phyloP scores from a whole-genome alignment of 495 filamentous ascomycete species.

The Physcia stellaris region DNA sequence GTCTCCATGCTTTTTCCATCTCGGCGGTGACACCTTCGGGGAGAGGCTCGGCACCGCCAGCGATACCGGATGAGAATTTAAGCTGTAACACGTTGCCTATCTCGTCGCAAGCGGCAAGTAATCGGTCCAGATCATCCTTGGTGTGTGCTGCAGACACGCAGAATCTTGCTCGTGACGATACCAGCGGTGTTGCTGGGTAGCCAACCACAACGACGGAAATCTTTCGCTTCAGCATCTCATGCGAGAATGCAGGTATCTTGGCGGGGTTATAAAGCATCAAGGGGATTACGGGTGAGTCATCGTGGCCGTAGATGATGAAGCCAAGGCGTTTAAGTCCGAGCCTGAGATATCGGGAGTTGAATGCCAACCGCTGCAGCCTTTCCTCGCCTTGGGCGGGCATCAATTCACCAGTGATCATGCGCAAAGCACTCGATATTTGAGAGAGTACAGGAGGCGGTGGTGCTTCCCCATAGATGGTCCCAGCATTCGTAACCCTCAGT shows the following conservation, averaged over 20 bases:
- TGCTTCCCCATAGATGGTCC: slow-evolving; percentile 75
- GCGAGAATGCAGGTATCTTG: slow-evolving; percentile 95
- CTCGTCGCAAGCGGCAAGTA: slow-evolving; percentile 82
- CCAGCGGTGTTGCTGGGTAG: slow-evolving; percentile 93
- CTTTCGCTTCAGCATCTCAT: slow-evolving; percentile 94
- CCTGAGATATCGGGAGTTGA: slow-evolving; percentile 96
- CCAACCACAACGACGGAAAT: slow-evolving; percentile 98
- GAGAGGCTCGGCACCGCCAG: slow-evolving; percentile 67
- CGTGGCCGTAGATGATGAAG: slow-evolving; percentile 91
- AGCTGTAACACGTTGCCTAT: slow-evolving; percentile 84
- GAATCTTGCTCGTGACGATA: slow-evolving; percentile 86
- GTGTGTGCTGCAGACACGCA: slow-evolving; percentile 94
- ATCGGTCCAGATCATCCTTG: slow-evolving; percentile 90
- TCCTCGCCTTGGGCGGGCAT: slow-evolving; percentile 88
- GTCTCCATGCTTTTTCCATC: slow-evolving; percentile 57
- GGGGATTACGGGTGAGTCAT: slow-evolving; percentile 95
- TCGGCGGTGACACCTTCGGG: slow-evolving; percentile 53
- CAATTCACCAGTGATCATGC: slow-evolving; percentile 78
- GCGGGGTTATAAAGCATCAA: slow-evolving; percentile 88
- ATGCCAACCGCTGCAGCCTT: slow-evolving; percentile 86
- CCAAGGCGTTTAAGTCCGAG: slow-evolving; percentile 93
- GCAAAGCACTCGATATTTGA: slow-evolving; percentile 74
- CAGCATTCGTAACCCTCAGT: slow-evolving; percentile 72
- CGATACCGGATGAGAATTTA: slow-evolving; percentile 90
- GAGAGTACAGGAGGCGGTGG: slow-evolving; percentile 74